Base-by-base conservation (phyloP, 768 basidiomycete species). In the Sporobolomyces pararoseus region DNA sequence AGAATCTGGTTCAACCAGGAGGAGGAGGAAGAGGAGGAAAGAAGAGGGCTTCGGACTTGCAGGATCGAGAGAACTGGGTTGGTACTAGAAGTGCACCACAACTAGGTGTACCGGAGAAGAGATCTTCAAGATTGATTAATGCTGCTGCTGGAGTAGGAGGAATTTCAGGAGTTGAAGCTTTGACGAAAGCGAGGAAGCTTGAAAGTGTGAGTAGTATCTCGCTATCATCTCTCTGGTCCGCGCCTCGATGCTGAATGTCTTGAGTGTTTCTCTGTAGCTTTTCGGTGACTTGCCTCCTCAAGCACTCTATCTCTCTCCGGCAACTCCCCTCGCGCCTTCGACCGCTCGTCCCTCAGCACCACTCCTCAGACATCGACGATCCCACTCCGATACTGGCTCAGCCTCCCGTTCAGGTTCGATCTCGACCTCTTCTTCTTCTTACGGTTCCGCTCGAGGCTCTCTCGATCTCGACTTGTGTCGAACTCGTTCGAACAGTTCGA, bases 151-250 rank as follows among this genome's bases (percentile, higher is more conserved):
- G 39, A n/a, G 25, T 13, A 4, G 35, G 37, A 42, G 55, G 55
- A 6, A 6, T 39, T 2, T 35, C 35, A 34, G 49, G 37, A 16
- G 58, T 72, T 13, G 61, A 64, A 6, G 63, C 61, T 46, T 58
- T 74, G 27, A 32, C 51, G 25, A 71, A 42, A 51, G 67, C 74
- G n/a, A 55, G 74, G 34, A 75, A 75, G 62, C 44, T 75, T 12
- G 74, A 75, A 44, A 66, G 69, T 27, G 67, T 68, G 46, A 49
- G 71, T 62, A n/a, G n/a, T n/a, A n/a, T n/a, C n/a, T n/a, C n/a
- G n/a, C n/a, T n/a, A n/a, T n/a, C n/a, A 2, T 35, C 1, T 2
- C 34, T 44, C 17, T 32, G 16, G 17, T 12, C 34, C 14, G 16
- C 57, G 7, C 42, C 7, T 29, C 46, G n/a, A n/a, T n/a, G n/a